phyloP scores from a whole-genome alignment of 139 green algal species.

The Marvania coccoides region DNA sequence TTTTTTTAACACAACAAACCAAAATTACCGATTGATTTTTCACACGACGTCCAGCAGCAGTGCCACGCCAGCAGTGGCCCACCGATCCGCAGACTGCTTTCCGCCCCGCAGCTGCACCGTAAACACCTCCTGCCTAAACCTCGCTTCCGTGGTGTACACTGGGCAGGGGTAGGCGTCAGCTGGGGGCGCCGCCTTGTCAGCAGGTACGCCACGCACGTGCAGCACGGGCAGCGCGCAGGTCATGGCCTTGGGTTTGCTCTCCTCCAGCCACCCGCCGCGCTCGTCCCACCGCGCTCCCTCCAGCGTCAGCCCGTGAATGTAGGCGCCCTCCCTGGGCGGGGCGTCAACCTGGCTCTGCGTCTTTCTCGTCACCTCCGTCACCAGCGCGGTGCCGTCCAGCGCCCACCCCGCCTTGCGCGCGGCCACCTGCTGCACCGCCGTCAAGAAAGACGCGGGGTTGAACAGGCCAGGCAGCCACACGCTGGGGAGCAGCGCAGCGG shows the following conservation, averaged over 20 bases:
- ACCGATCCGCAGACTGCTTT: not conserved
- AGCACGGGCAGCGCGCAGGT: constrained; percentile 74
- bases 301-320: constrained; percentile 78
- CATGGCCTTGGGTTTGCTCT: constrained; percentile 81
- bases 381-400: constrained; percentile 55
- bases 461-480: constrained; percentile 60
- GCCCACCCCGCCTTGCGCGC: constrained; percentile 73
- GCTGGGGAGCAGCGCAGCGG: not conserved
- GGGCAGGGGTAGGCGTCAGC: constrained; percentile 77
- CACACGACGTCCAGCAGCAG: not conserved
- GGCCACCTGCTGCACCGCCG: constrained; percentile 67
- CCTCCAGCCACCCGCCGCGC: constrained; percentile 71
- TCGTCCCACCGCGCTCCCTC: constrained; percentile 92
- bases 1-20: too few species aligned
- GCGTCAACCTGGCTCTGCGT: constrained; percentile 71
- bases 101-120: constrained; percentile 77
- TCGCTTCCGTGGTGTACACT: constrained; percentile 78
- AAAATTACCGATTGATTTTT: not conserved
- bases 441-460: constrained; percentile 92
- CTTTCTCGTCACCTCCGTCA: constrained; percentile 71
- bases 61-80: not conserved
- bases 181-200: constrained; percentile 75
- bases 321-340: constrained; percentile 75
- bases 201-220: constrained; percentile 67
- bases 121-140: constrained; percentile 89